Percentiles rank a stretch among this genome's conserved stretches.
phyloP scores from a whole-genome alignment of 2,329 filamentous ascomycete genomes.

The Coniella vitis region DNA sequence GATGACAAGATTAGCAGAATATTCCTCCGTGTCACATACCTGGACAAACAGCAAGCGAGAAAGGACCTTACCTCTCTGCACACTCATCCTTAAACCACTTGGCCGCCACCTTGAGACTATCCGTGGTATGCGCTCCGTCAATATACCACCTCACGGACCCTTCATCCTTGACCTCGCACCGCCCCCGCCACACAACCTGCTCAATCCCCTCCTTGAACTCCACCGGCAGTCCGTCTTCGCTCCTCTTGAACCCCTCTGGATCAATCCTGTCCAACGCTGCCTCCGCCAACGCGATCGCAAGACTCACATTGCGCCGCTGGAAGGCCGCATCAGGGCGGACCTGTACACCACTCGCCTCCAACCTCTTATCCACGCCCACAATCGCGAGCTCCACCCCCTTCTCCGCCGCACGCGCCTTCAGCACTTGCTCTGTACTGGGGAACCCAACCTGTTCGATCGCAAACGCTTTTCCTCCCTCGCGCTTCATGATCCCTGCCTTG shows the following conservation, averaged over 20 bases:
- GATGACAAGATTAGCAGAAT: neutral
- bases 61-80: neutral
- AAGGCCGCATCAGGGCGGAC: slow-evolving; percentile 48
- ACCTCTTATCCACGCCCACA: slow-evolving; percentile 38
- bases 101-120: slow-evolving; percentile 76
- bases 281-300: slow-evolving; percentile 46
- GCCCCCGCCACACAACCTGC: slow-evolving; percentile 67
- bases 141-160: slow-evolving; percentile 70
- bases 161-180: slow-evolving; percentile 60
- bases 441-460: slow-evolving; percentile 42
- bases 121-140: slow-evolving; percentile 87
- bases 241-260: slow-evolving; percentile 21
- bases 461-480: slow-evolving; percentile 48
- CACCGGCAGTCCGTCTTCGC: slow-evolving; percentile 39
- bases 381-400: slow-evolving; percentile 41
- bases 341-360: slow-evolving; percentile 25
- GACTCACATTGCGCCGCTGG: slow-evolving; percentile 49
- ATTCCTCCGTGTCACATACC: too few species aligned
- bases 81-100: slow-evolving; percentile 67
- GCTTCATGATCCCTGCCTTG: slow-evolving; percentile 66
- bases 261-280: slow-evolving; percentile 39
- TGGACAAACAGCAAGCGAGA: neutral
- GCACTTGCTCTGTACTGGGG: slow-evolving; percentile 40
- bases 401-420: slow-evolving; percentile 49
- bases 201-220: slow-evolving; percentile 70